Percentiles rank a stretch among this genome's conserved stretches.
Evolutionary conservation across 495 filamentous ascomycete species (phyloP).

Genomic region (Physcia stellaris): DNA sequence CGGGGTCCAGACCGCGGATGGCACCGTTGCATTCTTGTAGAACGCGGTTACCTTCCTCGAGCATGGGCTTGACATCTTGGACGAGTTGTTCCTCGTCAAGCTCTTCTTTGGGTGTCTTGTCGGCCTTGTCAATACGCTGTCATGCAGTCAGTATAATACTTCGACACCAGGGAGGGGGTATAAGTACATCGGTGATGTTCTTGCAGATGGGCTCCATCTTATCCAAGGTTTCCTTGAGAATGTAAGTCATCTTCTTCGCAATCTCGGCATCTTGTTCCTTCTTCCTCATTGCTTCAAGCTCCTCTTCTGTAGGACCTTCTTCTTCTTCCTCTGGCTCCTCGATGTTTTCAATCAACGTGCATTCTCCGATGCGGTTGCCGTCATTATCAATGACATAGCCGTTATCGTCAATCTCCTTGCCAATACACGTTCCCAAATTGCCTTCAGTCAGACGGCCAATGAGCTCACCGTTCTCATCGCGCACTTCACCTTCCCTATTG

Average conservation of each 20-base stretch:
- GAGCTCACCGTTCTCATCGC: slow-evolving; percentile 66
- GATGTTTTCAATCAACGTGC: slow-evolving; percentile 65
- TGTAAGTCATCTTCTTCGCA: slow-evolving; percentile 60
- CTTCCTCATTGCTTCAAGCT: slow-evolving; percentile 40
- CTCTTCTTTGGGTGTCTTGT: slow-evolving; percentile 75
- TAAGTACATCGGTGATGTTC: slow-evolving; percentile 67
- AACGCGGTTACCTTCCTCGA: slow-evolving; percentile 72
- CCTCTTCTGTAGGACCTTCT: slow-evolving; percentile 28
- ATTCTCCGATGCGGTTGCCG: slow-evolving; percentile 67
- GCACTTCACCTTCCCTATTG: slow-evolving; percentile 71
- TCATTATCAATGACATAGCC: slow-evolving; percentile 75
- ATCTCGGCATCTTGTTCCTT: slow-evolving; percentile 57
- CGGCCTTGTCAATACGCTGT: slow-evolving; percentile 65
- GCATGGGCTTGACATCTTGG: slow-evolving; percentile 66
- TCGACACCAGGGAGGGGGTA: background rate
- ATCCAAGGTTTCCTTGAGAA: slow-evolving; percentile 68
- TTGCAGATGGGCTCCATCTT: slow-evolving; percentile 74
- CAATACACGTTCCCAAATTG: slow-evolving; percentile 52
- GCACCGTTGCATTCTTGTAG: slow-evolving; percentile 79
- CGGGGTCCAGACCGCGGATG: slow-evolving; percentile 82
- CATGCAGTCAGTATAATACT: slow-evolving; percentile 11
- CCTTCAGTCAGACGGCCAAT: slow-evolving; percentile 69
- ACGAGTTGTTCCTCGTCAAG: slow-evolving; percentile 86
- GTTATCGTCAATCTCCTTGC: slow-evolving; percentile 74
- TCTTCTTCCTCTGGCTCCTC: slow-evolving; percentile 34